Percentiles rank a stretch among this genome's conserved stretches.
Evolutionary conservation across 73 alveolate species (phyloP).

Genomic region (Symbiodinium pilosum): DNA sequence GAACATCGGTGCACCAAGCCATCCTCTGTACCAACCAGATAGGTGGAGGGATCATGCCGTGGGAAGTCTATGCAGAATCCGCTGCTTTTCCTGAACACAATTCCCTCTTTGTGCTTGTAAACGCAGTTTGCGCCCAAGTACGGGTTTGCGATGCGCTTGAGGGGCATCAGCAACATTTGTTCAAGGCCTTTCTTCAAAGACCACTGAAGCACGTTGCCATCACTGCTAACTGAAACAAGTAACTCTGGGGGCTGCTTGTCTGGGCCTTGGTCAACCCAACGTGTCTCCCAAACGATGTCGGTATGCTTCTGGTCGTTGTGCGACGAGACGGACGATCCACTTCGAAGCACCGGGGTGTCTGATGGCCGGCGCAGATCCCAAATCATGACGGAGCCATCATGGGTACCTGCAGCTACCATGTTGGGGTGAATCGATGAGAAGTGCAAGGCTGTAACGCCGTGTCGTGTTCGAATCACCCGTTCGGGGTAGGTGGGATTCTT

Average conservation of each 20-base stretch:
- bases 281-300: slow-evolving; percentile 98
- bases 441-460: slow-evolving; percentile 97
- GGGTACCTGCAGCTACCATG: slow-evolving; percentile 98
- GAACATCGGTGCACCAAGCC: slow-evolving; percentile 98
- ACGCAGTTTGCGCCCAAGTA: slow-evolving; percentile 95
- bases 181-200: slow-evolving; percentile 98
- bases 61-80: slow-evolving; percentile 97
- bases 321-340: slow-evolving; percentile 96
- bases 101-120: slow-evolving; percentile 97
- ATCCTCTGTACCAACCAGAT: slow-evolving; percentile 98
- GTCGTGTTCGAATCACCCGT: slow-evolving; percentile 96
- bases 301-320: slow-evolving; percentile 98
- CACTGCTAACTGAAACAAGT: slow-evolving; percentile 97
- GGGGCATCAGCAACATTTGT: slow-evolving; percentile 98
- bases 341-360: slow-evolving; percentile 97
- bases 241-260: slow-evolving; percentile 97
- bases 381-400: slow-evolving; percentile 98
- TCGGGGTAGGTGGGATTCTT: slow-evolving; percentile 99
- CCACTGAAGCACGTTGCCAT: slow-evolving; percentile 98
- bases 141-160: slow-evolving; percentile 98
- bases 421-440: slow-evolving; percentile 98
- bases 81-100: slow-evolving; percentile 97
- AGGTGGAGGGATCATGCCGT: slow-evolving; percentile 96
- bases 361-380: slow-evolving; percentile 97
- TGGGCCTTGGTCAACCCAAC: slow-evolving; percentile 98